Conservation (phyloP, 2,329 filamentous ascomycete genomes). For the Diaporthe sp. region DNA sequence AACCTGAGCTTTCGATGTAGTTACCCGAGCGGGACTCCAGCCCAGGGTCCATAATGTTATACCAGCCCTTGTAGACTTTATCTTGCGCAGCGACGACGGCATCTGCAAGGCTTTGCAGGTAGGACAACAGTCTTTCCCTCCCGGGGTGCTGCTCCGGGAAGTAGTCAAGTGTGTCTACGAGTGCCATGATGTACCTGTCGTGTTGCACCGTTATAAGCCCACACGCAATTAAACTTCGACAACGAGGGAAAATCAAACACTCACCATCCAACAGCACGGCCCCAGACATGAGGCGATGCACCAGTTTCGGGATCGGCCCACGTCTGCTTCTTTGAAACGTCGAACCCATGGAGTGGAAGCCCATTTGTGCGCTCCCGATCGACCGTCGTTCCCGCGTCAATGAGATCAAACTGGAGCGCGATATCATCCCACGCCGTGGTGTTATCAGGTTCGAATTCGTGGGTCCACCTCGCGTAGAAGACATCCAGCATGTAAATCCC, state of each 20-base stretch:
- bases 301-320: slow-evolving; percentile 65
- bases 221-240: rapidly evolving
- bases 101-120: slow-evolving; percentile 18
- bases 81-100: neutral
- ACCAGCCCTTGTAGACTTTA: slow-evolving; percentile 51
- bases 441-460: slow-evolving; percentile 45
- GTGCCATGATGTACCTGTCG: slow-evolving; percentile 47
- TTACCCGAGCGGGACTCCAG: slow-evolving; percentile 45
- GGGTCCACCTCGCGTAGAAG: slow-evolving; percentile 48
- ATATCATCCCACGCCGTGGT: slow-evolving; percentile 44
- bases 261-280: slow-evolving; percentile 57
- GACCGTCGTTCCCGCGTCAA: slow-evolving; percentile 46
- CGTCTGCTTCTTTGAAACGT: slow-evolving; percentile 58
- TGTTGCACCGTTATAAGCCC: neutral
- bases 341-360: slow-evolving; percentile 67
- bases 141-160: slow-evolving; percentile 28
- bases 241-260: neutral
- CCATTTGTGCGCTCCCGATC: slow-evolving; percentile 55
- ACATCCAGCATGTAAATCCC: slow-evolving; percentile 58
- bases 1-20: slow-evolving; percentile 54
- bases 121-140: neutral
- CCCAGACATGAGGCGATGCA: slow-evolving; percentile 65
- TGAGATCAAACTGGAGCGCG: slow-evolving; percentile 23
- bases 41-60: slow-evolving; percentile 51
- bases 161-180: slow-evolving; percentile 52